Evolutionary conservation across 805 yeast species (phyloP).

Genomic region (Wickerhamomyces subpelliculosus): DNA sequence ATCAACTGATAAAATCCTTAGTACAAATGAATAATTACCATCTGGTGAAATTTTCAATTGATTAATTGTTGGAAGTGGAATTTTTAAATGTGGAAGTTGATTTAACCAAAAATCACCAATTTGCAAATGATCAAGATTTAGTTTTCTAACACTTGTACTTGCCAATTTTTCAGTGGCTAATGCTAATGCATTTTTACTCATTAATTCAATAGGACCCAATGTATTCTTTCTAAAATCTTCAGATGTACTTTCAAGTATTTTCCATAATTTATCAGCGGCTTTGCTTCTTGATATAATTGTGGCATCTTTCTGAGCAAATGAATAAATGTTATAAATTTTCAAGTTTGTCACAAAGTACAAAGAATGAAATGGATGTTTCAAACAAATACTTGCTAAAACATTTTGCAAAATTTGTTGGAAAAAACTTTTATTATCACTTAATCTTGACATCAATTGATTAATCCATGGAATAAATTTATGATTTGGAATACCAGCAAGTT

Average conservation of each 20-base stretch:
- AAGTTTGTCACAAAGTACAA: slow-evolving; percentile 57
- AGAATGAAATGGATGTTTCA: slow-evolving; percentile 66
- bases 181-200: slow-evolving; percentile 44
- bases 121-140: slow-evolving; percentile 26
- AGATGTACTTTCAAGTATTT: no score
- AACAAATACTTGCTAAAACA: slow-evolving; percentile 40
- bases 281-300: slow-evolving; percentile 37
- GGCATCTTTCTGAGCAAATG: slow-evolving; percentile 26
- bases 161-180: slow-evolving; percentile 42
- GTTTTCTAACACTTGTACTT: slow-evolving; percentile 12
- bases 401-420: slow-evolving; percentile 52
- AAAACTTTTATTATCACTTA: slow-evolving; percentile 37
- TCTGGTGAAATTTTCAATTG: slow-evolving; percentile 33
- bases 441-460: slow-evolving; percentile 70
- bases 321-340: slow-evolving; percentile 34
- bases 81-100: slow-evolving; percentile 30
- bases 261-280: slow-evolving; percentile 48
- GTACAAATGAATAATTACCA: slow-evolving; percentile 38
- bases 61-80: slow-evolving; percentile 68
- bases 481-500: slow-evolving; percentile 41
- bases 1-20: slow-evolving; percentile 40
- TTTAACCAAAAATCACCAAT: slow-evolving; percentile 54
- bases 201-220: slow-evolving; percentile 37
- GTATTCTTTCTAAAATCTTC: slow-evolving; percentile 23
- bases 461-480: slow-evolving; percentile 72